Base-by-base conservation (phyloP, 345 rosid species). In the Pugionium dolabratum region DNA sequence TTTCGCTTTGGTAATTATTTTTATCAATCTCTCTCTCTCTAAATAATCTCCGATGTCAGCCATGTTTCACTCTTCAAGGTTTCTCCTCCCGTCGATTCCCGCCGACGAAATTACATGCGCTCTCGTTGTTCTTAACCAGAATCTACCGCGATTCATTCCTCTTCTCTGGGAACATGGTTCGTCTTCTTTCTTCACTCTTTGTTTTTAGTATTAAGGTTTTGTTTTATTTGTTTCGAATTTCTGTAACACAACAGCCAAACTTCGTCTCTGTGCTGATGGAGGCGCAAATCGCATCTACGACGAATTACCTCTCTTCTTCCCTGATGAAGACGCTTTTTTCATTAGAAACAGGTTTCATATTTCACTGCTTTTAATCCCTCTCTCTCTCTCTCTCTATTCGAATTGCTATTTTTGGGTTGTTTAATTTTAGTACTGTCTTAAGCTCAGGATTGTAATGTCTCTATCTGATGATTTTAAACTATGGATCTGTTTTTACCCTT, bases 211-310 rank as follows among this genome's bases (percentile, higher is more conserved):
- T 5, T 49, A 10, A 10, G 50, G 37, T 33, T 18, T 18, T 18
- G 18, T 18, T 18, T 18, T 8, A 40, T 8, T 41, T 55, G 51
- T 58, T 69, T 0, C 8, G 18, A 62, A 74, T 58, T 76, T 34
- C 54, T 55, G 71, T 70, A 18, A 66, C 76, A 77, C 84, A 80
- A 75, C 93, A 95, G 99, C 97, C 70, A 78, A 55, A 67, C 65
- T 95, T 55, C 89, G 86, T 59, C 52, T 91, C 52, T 95, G 98
- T 48, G 99, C 98, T 53, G 99, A 95, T 75, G 99, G 99, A 10
- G 99, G 99, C 58, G 99, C 99, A 47, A 95, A 95, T 69, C 99
- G 98, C 2, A 37, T 95, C 72, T 87, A 65, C 73, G 99, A 95
- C 32, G 98, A 91, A 57, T 80, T 95, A 75, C 97, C 99, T 65